phyloP scores from a whole-genome alignment of 108 stramenopile species.

The Nitzschia sp. region DNA sequence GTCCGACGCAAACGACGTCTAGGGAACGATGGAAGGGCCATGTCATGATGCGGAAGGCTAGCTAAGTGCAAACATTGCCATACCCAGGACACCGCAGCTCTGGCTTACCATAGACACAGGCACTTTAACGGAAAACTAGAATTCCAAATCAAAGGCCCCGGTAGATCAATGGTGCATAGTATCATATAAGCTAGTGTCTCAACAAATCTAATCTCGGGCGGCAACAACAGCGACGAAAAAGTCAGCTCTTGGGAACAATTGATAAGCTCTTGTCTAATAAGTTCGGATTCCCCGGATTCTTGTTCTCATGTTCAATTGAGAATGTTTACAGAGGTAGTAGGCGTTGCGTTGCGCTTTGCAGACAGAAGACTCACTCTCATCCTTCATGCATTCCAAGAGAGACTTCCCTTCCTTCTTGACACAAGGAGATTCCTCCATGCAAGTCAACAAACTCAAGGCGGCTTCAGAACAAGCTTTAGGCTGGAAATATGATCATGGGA shows the following conservation, averaged over 20 bases:
- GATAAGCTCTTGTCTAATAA: slow-evolving; percentile 35
- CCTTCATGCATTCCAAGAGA: slow-evolving; percentile 73
- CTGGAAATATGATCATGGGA: slow-evolving; percentile 23
- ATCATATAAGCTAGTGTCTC: no score
- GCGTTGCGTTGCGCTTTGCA: slow-evolving; percentile 78
- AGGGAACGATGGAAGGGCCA: no score
- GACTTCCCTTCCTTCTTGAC: slow-evolving; percentile 52
- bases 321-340: slow-evolving; percentile 83
- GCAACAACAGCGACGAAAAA: no score
- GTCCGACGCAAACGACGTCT: no score
- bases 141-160: no score
- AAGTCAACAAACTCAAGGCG: slow-evolving; percentile 69
- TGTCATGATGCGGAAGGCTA: no score
- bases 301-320: slow-evolving; percentile 84
- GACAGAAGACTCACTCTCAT: slow-evolving; percentile 45
- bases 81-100: no score
- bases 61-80: no score
- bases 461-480: slow-evolving; percentile 83
- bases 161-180: no score
- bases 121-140: no score
- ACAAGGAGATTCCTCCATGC: slow-evolving; percentile 79
- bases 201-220: no score
- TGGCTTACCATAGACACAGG: no score
- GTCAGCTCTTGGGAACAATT: background rate
- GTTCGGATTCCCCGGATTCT: slow-evolving; percentile 75